Evolutionary conservation across 371 early-diverging fungal species (phyloP), one percentile per base, ranked within the genome.

Genomic region (Mortierella sp.): DNA sequence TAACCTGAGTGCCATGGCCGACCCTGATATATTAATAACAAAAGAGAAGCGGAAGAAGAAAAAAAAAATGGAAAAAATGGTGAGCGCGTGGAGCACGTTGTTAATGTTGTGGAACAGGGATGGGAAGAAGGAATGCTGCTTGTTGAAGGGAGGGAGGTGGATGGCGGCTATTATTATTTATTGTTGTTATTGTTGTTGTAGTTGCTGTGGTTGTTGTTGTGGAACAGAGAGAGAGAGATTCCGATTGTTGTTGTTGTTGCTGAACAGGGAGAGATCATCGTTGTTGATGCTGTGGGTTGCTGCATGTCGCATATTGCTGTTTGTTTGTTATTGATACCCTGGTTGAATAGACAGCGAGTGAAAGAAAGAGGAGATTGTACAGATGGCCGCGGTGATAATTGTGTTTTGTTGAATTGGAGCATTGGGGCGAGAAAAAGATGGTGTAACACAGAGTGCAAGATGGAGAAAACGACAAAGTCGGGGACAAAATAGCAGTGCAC

Each of bases 1-100:
- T 78, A 57, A 84, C 75, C 26, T 80, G 77, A 2, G 72, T 65
- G 45, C 68, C 48, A 57, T 70, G 77, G n/a, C 84, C 84, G 21
- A 73, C 76, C 38, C 84, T 83, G 54, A 6, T 31, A 2, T 50
- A 70, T 52, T 19, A 9, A 74, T 71, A 19, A 38, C 45, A 71
- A 26, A 19, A 77, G 21, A 28, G 60, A 8, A 26, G 58, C 13
- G 54, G 45, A 7, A 34, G 50, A 24, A 57, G 58, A 44, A 19
- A 58, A 16, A 26, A n/a, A 19, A n/a, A 42, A 4, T n/a, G n/a
- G 42, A 38, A 63, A 63, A 34, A 38, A 65, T 38, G 21, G 24
- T 68, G 68, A 68, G 68, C 68, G 68, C 42, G 68, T 42, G 68
- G 68, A 24, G 24, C 68, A 68, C 68, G 68, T 68, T 68, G 63